A percentile compares a stretch with the other conserved stretches of the same genome.
These are phyloP conservation scores for Immersiporthe knoxdaviesiana DNA, from an alignment of 2,329 filamentous ascomycete species.

Conservation along the genomic window DNA sequence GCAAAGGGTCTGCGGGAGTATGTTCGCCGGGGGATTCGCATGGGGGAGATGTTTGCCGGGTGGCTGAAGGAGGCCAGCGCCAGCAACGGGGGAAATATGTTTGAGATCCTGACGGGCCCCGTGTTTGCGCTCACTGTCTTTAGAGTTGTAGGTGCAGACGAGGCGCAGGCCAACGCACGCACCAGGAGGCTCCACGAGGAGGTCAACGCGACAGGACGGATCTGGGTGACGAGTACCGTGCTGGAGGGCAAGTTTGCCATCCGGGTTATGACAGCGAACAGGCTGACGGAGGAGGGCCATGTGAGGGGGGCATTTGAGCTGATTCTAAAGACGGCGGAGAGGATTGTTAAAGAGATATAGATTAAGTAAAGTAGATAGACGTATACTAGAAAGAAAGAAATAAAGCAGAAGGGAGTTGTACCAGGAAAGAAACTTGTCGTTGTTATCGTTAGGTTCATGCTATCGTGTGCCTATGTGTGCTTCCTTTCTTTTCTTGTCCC, in stretches of 20 bases:
- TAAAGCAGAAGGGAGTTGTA: not conserved
- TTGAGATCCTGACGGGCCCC: conserved; percentile 74
- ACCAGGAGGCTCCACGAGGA: conserved; percentile 77
- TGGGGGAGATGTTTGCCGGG: conserved; percentile 71
- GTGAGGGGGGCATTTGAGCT: conserved; percentile 75
- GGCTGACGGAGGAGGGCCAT: conserved; percentile 71
- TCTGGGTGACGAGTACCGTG: conserved; percentile 79
- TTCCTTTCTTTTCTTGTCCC: not conserved
- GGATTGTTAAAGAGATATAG: conserved; percentile 43
- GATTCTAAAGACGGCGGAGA: conserved; percentile 66
- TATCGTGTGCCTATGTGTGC: not conserved
- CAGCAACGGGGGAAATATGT: conserved; percentile 59
- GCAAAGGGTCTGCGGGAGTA: conserved; percentile 70
- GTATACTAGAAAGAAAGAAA: conserved; percentile 5
- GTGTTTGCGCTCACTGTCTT: conserved; percentile 81
- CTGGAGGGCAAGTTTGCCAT: conserved; percentile 77
- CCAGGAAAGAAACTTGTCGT: not conserved
- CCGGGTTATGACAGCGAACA: conserved; percentile 75
- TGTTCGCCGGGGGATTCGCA: conserved; percentile 67
- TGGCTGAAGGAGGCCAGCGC: conserved; percentile 55
- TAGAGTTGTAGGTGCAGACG: conserved; percentile 52
- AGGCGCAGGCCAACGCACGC: conserved; percentile 61
- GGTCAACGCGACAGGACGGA: conserved; percentile 73
- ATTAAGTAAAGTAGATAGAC: not conserved
- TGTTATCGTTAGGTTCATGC: not conserved